Percentiles rank a stretch among this genome's conserved stretches.
phyloP scores from a whole-genome alignment of 1,284 basidiomycete species.

The Cutaneotrichosporon cutaneum region DNA sequence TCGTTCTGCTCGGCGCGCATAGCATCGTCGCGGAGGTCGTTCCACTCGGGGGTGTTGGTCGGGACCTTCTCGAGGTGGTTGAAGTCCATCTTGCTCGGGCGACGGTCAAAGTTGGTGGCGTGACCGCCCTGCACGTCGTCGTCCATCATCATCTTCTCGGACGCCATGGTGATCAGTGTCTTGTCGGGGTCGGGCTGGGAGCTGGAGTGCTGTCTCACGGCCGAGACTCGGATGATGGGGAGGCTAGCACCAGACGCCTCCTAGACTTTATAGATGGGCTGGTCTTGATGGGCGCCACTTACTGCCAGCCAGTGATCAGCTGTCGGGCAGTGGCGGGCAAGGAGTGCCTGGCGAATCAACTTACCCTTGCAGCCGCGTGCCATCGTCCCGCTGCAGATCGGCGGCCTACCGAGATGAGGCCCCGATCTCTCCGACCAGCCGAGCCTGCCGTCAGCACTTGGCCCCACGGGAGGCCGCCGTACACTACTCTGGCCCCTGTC shows the following conservation, averaged over 20 bases:
- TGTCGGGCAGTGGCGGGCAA: neutral
- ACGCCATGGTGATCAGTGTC: neutral
- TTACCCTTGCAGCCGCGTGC: neutral
- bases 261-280: neutral
- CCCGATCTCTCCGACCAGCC: neutral
- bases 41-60: neutral
- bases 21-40: slow-evolving; percentile 19
- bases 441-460: neutral
- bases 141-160: neutral
- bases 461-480: neutral
- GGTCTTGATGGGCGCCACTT: neutral
- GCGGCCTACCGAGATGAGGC: neutral
- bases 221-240: neutral
- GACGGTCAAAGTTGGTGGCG: neutral
- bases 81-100: neutral
- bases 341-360: neutral
- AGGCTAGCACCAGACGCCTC: neutral
- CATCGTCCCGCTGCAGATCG: neutral
- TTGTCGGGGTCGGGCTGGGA: neutral
- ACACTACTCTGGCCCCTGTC: neutral
- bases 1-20: slow-evolving; percentile 24
- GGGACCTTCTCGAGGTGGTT: slow-evolving; percentile 3
- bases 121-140: no score
- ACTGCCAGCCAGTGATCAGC: neutral
- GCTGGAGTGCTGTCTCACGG: neutral